Base-by-base conservation (phyloP, 306 rosid species). In the Cicer chorassanicum region DNA sequence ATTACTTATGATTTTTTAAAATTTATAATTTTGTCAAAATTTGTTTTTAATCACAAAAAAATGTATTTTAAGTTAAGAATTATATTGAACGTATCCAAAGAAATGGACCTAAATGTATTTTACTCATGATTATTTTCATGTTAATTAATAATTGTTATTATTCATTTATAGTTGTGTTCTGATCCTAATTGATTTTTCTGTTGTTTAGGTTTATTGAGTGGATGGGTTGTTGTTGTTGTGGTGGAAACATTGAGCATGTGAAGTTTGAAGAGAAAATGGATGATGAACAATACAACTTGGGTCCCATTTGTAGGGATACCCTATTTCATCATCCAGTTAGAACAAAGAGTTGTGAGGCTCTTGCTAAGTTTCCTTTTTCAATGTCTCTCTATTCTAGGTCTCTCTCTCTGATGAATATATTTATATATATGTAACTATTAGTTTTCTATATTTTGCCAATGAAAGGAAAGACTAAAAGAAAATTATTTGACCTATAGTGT, bases 211-310 rank as follows among this genome's bases (percentile, higher is more conserved):
- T 86, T 53, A 73, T 89, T 70, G 91, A 93, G 54, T 88, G 91
- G 93, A 19, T 87, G 81, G 97, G 82, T 73, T 93, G 98, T 88
- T 93, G 98, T 84, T 89, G 96, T 29, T 88, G 98, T 70, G 72
- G 43, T 42, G 87, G 82, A 9, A 67, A 61, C 24, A 68, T 3
- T 70, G 81, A 59, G 9, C 9, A n/a, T 49, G 71, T 10, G 9
- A 49, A 59, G 38, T 46, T 71, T 4, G 82, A 83, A 74, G 86
- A 80, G 68, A 90, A 89, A 83, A 77, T 21, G 12, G 80, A 18
- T 6, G 80, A 18, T 8, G 73, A 68, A 65, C 70, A 77, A 72
- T 14, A 7, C 5, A 36, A 51, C n/a, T 53, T 73, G 54, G 42
- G 40, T 74, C 57, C 68, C 4, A 75, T 80, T 78, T 89, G 96